Conservation (phyloP, 768 basidiomycete genomes). For the Boletellus emodensis region DNA sequence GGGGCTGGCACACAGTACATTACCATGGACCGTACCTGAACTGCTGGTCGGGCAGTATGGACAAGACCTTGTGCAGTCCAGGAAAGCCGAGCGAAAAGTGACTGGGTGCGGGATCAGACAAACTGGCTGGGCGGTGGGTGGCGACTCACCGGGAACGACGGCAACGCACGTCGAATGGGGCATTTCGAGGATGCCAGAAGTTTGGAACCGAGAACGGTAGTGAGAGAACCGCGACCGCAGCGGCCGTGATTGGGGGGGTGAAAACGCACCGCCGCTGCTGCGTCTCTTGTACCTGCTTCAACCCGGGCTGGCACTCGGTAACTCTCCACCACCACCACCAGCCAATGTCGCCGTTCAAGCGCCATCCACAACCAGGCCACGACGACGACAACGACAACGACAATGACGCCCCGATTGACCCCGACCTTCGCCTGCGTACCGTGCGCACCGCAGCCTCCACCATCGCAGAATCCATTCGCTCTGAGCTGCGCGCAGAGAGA, state of each 20-base stretch:
- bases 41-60: not conserved
- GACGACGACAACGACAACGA: constrained; percentile 60
- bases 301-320: constrained; percentile 22
- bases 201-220: no score
- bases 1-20: not conserved
- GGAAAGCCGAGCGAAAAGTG: no score
- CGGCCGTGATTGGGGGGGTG: not conserved
- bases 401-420: constrained; percentile 70
- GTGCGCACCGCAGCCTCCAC: constrained; percentile 92
- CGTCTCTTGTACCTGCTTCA: not conserved
- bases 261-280: not conserved
- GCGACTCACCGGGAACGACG: not conserved
- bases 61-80: not conserved
- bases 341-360: constrained; percentile 37
- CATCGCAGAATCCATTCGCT: constrained; percentile 79
- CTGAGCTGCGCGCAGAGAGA: constrained; percentile 66
- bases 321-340: constrained; percentile 1
- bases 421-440: constrained; percentile 81
- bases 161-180: not conserved
- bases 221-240: not conserved
- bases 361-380: constrained; percentile 34
- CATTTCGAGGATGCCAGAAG: not conserved
- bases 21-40: not conserved
- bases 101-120: not conserved
- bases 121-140: not conserved